Conservation (phyloP, 2,329 filamentous ascomycete species). For the Talaromyces sp. region DNA sequence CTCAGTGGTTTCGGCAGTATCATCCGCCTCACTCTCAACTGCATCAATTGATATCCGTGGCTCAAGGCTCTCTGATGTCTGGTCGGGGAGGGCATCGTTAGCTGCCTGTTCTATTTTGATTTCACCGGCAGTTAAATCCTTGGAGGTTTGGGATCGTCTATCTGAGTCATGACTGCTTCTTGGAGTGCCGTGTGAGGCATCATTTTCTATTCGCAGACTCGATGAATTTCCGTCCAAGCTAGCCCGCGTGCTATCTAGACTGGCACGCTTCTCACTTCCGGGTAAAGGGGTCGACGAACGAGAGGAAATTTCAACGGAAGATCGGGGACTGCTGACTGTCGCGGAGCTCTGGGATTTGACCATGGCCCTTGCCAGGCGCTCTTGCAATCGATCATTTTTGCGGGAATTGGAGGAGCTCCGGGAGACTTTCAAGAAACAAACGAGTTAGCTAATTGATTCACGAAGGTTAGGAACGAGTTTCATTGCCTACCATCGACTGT, state of each 20-base stretch:
- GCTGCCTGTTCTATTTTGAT: neutral
- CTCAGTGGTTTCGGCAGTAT: neutral
- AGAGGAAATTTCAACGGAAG: conserved; percentile 45
- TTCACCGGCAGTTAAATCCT: conserved; percentile 15
- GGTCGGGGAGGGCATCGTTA: neutral
- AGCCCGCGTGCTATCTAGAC: conserved; percentile 25
- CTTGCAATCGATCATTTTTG: conserved; percentile 78
- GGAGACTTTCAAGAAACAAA: conserved; percentile 39
- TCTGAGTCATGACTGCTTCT: conserved; percentile 26
- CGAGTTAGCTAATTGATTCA: conserved; percentile 17
- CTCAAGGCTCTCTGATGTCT: neutral
- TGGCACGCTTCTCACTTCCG: conserved; percentile 36
- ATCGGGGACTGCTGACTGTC: conserved; percentile 41
- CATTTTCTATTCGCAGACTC: conserved; percentile 12
- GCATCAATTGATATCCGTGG: neutral
- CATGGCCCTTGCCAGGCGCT: conserved; percentile 81
- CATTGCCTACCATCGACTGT: conserved; percentile 23
- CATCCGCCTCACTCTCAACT: neutral
- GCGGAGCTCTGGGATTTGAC: conserved; percentile 60
- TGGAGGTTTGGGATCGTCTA: conserved; percentile 18
- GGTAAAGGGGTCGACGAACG: conserved; percentile 48
- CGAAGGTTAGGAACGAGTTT: neutral
- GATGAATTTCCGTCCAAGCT: conserved; percentile 18
- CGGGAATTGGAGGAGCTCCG: conserved; percentile 61
- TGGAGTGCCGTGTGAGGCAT: conserved; percentile 10